Evolutionary conservation across 306 rosid genomes (phyloP).

Genomic region (Pyrus communis): DNA sequence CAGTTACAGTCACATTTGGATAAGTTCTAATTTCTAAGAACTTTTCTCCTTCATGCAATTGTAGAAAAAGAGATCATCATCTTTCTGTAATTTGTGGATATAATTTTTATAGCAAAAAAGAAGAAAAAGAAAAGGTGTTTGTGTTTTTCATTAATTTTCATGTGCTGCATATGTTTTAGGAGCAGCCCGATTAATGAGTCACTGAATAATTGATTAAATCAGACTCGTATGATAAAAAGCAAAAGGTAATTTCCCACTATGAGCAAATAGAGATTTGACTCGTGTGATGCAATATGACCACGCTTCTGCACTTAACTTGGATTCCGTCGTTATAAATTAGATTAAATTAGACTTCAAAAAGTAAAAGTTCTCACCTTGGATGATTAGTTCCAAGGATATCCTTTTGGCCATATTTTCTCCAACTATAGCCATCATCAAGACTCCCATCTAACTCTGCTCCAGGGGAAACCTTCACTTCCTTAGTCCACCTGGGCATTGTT

Average conservation of each 20-base stretch:
- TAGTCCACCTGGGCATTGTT: slow-evolving; percentile 41
- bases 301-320: no score
- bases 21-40: neutral
- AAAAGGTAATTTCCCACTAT: neutral
- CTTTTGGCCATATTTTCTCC: slow-evolving; percentile 97
- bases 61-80: neutral
- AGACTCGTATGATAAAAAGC: neutral
- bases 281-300: neutral
- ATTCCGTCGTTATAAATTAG: no score
- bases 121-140: neutral
- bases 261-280: neutral
- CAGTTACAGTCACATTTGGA: neutral
- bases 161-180: neutral
- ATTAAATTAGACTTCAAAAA: neutral
- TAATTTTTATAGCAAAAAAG: neutral
- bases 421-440: slow-evolving; percentile 54
- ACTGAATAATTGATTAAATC: neutral
- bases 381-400: slow-evolving; percentile 71
- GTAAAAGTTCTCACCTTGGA: slow-evolving; percentile 51
- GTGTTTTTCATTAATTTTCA: neutral
- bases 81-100: neutral
- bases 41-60: neutral
- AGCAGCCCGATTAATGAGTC: no score
- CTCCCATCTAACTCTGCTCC: slow-evolving; percentile 42
- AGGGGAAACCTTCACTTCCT: slow-evolving; percentile 44